Conservation (phyloP, 306 rosid species). For the Fagus crenata region DNA sequence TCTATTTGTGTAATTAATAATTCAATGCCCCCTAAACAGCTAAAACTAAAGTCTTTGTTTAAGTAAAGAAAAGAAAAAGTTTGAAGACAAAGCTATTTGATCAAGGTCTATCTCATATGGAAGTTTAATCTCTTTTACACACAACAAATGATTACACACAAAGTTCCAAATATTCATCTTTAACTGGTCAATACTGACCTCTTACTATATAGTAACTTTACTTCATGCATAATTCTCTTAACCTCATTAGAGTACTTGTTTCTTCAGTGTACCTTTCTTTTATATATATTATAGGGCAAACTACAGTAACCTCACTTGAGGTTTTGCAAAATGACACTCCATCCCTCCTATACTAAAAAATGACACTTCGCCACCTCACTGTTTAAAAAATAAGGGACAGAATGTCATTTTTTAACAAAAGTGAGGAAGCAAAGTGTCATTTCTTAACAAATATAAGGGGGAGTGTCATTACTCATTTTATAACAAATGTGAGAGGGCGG, state of each 20-base stretch:
- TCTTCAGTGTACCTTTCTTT: background rate
- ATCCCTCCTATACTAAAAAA: too few species aligned
- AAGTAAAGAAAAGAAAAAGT: background rate
- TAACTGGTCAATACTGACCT: background rate
- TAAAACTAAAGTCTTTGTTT: background rate
- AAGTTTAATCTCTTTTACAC: background rate
- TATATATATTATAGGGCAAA: too few species aligned
- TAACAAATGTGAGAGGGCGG: too few species aligned
- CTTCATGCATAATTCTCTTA: background rate
- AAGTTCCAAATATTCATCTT: background rate
- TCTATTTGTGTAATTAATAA: background rate
- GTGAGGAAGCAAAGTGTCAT: too few species aligned
- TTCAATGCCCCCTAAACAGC: background rate
- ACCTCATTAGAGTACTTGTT: background rate
- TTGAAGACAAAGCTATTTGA: background rate
- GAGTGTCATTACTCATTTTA: too few species aligned
- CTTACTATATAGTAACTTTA: background rate
- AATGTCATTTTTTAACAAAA: too few species aligned
- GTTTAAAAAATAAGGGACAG: too few species aligned
- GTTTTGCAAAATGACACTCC: too few species aligned
- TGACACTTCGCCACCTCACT: too few species aligned
- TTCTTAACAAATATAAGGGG: too few species aligned
- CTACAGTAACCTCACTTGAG: too few species aligned
- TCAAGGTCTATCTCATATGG: background rate
- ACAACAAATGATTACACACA: background rate